These are phyloP conservation scores for Amaranthus tricolor DNA, from an alignment of 179 eudicot genomes.

Conservation along the genomic window DNA sequence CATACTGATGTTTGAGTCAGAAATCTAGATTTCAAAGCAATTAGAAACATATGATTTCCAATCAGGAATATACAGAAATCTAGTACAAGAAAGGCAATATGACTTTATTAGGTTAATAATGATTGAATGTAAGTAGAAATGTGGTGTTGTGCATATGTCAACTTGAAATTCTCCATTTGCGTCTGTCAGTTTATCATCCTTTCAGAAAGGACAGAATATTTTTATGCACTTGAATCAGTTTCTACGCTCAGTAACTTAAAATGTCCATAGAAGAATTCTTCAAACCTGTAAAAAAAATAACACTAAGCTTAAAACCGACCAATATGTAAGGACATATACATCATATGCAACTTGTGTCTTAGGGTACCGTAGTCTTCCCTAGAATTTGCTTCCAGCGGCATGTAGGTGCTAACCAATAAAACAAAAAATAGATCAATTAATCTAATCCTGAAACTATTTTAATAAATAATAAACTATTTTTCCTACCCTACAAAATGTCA, in stretches of 20 bases:
- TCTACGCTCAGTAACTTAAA: neutral
- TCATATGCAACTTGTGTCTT: too few species aligned
- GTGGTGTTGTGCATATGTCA: neutral
- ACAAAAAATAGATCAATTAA: too few species aligned
- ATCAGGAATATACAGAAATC: neutral
- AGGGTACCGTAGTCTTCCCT: too few species aligned
- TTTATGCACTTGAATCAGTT: neutral
- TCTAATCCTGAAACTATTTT: too few species aligned
- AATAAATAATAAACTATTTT: too few species aligned
- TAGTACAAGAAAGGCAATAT: neutral
- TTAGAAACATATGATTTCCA: neutral
- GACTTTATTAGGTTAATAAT: neutral
- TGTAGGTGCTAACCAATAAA: too few species aligned
- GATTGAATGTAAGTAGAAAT: neutral
- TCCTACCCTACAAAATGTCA: too few species aligned
- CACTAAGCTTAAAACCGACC: too few species aligned
- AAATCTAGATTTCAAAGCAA: neutral
- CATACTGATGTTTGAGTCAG: neutral
- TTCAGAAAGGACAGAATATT: neutral
- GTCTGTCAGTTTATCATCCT: neutral
- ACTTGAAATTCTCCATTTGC: slow-evolving; percentile 1
- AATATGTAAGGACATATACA: too few species aligned
- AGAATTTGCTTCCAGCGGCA: too few species aligned
- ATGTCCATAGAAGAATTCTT: neutral
- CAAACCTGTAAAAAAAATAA: too few species aligned